Evolutionary conservation across 2,329 filamentous ascomycete species (phyloP).

Genomic region (Teratosphaeria destructans): DNA sequence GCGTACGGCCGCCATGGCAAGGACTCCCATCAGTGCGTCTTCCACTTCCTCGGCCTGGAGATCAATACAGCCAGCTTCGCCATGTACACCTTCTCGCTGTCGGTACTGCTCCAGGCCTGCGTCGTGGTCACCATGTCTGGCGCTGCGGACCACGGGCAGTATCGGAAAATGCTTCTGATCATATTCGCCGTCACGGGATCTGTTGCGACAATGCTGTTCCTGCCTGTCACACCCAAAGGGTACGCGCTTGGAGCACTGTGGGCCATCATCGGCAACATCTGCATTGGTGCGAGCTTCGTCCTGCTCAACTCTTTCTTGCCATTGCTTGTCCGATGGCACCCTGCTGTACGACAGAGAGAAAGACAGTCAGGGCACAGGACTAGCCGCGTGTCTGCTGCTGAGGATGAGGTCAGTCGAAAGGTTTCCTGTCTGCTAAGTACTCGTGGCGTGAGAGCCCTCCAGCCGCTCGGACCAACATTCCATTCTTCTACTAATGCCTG

Average conservation of each 20-base stretch:
- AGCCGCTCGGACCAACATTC: neutral
- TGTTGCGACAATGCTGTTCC: conserved; percentile 75
- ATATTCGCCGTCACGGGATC: conserved; percentile 77
- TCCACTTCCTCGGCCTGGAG: conserved; percentile 69
- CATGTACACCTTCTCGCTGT: conserved; percentile 96
- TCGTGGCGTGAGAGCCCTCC: neutral
- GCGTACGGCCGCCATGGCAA: neutral
- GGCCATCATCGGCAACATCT: conserved; percentile 84
- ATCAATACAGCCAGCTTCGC: conserved; percentile 95
- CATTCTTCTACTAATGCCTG: neutral
- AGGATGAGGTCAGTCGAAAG: conserved; percentile 3
- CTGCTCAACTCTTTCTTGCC: conserved; percentile 92
- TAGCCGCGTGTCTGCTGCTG: conserved; percentile 1
- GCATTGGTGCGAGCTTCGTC: conserved; percentile 90
- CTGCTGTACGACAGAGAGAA: conserved; percentile 24
- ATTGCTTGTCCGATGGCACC: conserved; percentile 79
- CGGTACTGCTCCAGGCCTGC: conserved; percentile 77
- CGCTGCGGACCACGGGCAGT: conserved; percentile 81
- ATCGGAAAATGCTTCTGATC: conserved; percentile 78
- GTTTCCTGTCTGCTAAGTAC: neutral
- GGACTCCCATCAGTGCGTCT: conserved; percentile 55
- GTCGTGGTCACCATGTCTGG: conserved; percentile 94
- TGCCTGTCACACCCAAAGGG: conserved; percentile 62
- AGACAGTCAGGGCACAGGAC: neutral
- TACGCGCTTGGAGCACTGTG: conserved; percentile 75